A percentile compares a stretch with the other conserved stretches of the same genome.
phyloP scores from a whole-genome alignment of 73 alveolate genomes.

The Paramecium pentaurelia region DNA sequence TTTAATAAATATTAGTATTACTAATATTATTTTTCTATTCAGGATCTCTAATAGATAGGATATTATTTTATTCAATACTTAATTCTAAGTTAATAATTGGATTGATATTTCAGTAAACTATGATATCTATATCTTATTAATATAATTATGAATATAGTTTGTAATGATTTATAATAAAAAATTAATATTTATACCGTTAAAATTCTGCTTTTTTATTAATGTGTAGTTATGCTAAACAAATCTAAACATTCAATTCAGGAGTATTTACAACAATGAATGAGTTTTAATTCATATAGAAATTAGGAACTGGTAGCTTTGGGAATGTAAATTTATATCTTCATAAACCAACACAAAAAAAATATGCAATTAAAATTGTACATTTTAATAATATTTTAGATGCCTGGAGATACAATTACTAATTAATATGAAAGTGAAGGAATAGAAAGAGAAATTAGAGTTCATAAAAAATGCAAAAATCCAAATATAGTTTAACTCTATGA shows the following conservation, averaged over 20 bases:
- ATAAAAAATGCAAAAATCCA: background rate
- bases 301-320: constrained; percentile 60
- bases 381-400: background rate
- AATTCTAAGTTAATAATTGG: background rate
- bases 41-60: background rate
- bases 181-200: constrained; percentile 5
- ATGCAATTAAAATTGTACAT: constrained; percentile 56
- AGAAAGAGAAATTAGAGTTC: constrained; percentile 57
- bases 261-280: constrained; percentile 7
- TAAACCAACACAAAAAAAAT: constrained; percentile 3
- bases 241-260: constrained; percentile 25
- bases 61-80: background rate
- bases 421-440: constrained; percentile 20
- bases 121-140: background rate
- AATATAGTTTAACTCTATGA: constrained; percentile 50
- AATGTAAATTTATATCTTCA: constrained; percentile 25
- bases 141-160: background rate
- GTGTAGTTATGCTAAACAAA: constrained; percentile 2
- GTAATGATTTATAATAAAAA: background rate
- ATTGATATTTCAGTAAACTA: background rate
- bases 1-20: too few species aligned
- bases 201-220: background rate
- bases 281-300: constrained; percentile 13
- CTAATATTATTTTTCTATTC: too few species aligned
- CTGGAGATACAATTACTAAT: constrained; percentile 24